Base-by-base conservation (phyloP, 2,329 filamentous ascomycete genomes). In the Simplicillium aogashimaense region DNA sequence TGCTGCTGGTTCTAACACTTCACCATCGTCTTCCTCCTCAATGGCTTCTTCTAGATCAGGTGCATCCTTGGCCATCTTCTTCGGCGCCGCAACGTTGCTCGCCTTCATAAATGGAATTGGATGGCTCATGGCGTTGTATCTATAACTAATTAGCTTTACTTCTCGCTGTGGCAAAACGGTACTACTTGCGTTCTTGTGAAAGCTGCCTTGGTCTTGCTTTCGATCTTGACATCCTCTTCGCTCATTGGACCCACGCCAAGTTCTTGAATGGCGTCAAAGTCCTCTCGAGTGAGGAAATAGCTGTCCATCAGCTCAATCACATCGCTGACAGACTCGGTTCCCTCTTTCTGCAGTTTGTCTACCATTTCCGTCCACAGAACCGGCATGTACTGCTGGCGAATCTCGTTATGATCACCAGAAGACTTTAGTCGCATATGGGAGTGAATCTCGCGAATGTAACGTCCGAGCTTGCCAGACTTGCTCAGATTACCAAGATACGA, bases 91-190 rank as follows among this genome's bases (percentile, higher is more conserved):
- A 13, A 92, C 74, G 47, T 74, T 86, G 52, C 77, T 87, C 2
- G 89, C 86, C 63, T 95, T 97, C 79, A 97, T 95, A 64, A 95
- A 98, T 1, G 92, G 89, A 38, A 98, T 66, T 0, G 90, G 90
- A 50, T 98, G 92, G 14, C 81, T 81, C 64, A 82, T 83, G 44
- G 74, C 64, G 51, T 98, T 98, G 60, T 98, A 92, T 40, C 85
- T 90, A 36, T 41, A 45, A 45, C 38, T 38, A 33, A 50, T 41
- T 14, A 29, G 5, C 3, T n/a, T 12, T 15, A 13, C 11, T 17
- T 13, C 8, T 15, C 29, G 12, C 25, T 32, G 29, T 2, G 6
- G 11, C 3, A 13, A 10, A 25, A 14, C 16, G 18, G 2, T n/a
- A 33, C 15, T 29, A 78, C 84, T 72, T 69, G 95, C 77, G 80